phyloP scores from a whole-genome alignment of 2,329 filamentous ascomycete species.

The Rhynchosporium agropyri region DNA sequence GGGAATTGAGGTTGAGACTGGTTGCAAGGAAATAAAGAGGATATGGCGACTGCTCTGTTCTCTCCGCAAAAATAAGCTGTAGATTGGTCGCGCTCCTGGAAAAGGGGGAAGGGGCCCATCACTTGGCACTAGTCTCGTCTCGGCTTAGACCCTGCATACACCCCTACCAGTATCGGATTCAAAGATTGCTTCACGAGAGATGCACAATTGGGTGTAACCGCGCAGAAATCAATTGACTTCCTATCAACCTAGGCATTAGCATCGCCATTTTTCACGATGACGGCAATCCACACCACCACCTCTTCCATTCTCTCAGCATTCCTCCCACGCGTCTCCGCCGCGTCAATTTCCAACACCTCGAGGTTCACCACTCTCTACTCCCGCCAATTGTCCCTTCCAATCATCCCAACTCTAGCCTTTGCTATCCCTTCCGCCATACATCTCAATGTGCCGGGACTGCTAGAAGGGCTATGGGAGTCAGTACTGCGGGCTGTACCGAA shows the following conservation, averaged over 20 bases:
- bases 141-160: slow-evolving; percentile 22
- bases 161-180: slow-evolving; percentile 25
- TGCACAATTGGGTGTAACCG: not conserved
- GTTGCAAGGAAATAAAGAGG: slow-evolving; percentile 29
- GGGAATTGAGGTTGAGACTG: not conserved
- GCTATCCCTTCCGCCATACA: slow-evolving; percentile 62
- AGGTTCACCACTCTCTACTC: slow-evolving; percentile 50
- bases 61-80: slow-evolving; percentile 37
- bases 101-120: slow-evolving; percentile 29
- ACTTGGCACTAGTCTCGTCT: slow-evolving; percentile 23
- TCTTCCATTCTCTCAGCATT: slow-evolving; percentile 51
- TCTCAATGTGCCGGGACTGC: slow-evolving; percentile 65
- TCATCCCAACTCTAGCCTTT: slow-evolving; percentile 58
- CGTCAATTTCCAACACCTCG: slow-evolving; percentile 47
- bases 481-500: slow-evolving; percentile 92
- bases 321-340: slow-evolving; percentile 56
- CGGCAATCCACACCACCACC: slow-evolving; percentile 47
- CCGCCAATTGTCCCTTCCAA: slow-evolving; percentile 50
- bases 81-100: slow-evolving; percentile 26
- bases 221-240: slow-evolving; percentile 9
- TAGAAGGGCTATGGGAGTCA: slow-evolving; percentile 89
- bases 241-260: slow-evolving; percentile 1
- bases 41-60: slow-evolving; percentile 14
- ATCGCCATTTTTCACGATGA: slow-evolving; percentile 46
- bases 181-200: slow-evolving; percentile 26